Percentiles rank a stretch among this genome's conserved stretches.
Conservation (phyloP, 352 stramenopile species). For the Pythium brachiatum region DNA sequence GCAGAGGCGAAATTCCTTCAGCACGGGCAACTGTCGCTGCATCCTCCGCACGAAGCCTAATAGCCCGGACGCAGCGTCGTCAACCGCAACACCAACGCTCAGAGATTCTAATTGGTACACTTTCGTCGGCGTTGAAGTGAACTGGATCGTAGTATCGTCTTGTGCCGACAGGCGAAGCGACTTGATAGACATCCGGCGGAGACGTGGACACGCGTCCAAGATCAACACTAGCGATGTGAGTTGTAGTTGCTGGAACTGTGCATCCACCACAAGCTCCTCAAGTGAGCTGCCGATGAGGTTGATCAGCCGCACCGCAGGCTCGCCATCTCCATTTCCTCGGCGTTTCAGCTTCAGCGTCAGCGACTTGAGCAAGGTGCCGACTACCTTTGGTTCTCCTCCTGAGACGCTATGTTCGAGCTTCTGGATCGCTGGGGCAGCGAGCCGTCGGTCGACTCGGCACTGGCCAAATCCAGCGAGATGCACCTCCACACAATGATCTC, state of each 20-base stretch:
- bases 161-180: not conserved
- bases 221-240: not conserved
- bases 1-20: not conserved
- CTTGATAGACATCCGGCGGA: not conserved
- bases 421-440: not conserved
- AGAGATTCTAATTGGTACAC: not conserved
- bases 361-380: not conserved
- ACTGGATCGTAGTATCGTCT: not conserved
- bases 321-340: not conserved
- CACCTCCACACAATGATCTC: not conserved
- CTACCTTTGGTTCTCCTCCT: too few relatives aligned
- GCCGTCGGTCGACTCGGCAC: not conserved
- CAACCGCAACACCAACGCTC: not conserved
- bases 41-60: not conserved
- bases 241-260: not conserved
- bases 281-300: not conserved
- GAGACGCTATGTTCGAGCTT: not conserved
- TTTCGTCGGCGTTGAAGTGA: not conserved
- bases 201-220: not conserved
- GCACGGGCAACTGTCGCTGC: not conserved
- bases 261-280: not conserved
- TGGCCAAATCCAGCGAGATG: not conserved
- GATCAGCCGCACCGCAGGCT: not conserved
- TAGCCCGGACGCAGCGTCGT: not conserved
- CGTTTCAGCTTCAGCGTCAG: not conserved